Base-by-base conservation (phyloP, 768 basidiomycete genomes). In the Kwoniella pini region DNA sequence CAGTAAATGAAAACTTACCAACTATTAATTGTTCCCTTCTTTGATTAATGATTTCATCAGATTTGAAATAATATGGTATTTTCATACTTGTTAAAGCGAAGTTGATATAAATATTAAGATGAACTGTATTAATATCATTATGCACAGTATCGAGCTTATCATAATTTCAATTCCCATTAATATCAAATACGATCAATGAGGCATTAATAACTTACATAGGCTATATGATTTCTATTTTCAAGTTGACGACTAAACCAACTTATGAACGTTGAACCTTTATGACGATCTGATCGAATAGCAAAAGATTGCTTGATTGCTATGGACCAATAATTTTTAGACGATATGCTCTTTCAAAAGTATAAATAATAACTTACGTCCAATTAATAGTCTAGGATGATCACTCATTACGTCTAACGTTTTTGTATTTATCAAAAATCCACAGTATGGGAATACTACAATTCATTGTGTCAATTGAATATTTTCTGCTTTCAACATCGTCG, bases 391-490 rank as follows among this genome's bases (percentile, higher is more conserved):
- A 2, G 83, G 80, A 71, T 91, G 90, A 74, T 97, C 93, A 1
- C 84, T 85, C 10, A 86, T 83, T 24, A 98, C 82, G 10, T 91
- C 89, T 31, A 99, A 81, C 65, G 87, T 84, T 21, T 74, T 79
- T 81, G 86, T 89, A 70, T 92, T 79, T 68, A 99, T 88, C 54
- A 86, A 72, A 64, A 87, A 84, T 1, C 94, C 96, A 80, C 96
- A 99, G 89, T 93, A 99, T 1, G 91, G 88, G 75, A 99, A 98
- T 40, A 81, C 92, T 93, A 63, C 19, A 10, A 24, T n/a, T n/a
- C n/a, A 24, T 2, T n/a, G 11, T 31, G 3, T 19, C 7, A 22
- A 7, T n/a, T 30, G 11, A 51, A 30, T 19, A 3, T 17, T 54
- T 17, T 17, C 21, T 39, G 17, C 21, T 7, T 19, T 30, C 11